phyloP scores from a whole-genome alignment of 257 asterid genomes.

The Gentiana macrophylla region DNA sequence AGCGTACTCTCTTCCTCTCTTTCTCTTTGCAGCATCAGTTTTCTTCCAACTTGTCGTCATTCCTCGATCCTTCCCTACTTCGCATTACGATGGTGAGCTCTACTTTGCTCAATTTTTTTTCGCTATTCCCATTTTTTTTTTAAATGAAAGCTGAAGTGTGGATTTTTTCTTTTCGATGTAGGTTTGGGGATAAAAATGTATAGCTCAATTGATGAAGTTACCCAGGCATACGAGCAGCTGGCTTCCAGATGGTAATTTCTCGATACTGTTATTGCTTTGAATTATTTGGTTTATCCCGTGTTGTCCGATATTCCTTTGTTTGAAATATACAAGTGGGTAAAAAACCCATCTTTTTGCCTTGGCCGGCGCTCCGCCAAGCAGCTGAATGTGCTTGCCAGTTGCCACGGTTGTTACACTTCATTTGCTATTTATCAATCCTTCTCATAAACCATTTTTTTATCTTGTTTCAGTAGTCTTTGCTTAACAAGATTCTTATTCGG shows the following conservation, averaged over 20 bases:
- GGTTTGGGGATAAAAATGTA: slow-evolving; percentile 62
- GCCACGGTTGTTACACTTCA: no score
- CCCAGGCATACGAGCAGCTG: slow-evolving; percentile 54
- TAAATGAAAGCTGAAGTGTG: not conserved
- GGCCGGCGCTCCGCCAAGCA: no score
- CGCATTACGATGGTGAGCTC: slow-evolving; percentile 68
- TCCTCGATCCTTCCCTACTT: slow-evolving; percentile 68
- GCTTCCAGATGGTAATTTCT: slow-evolving; percentile 43
- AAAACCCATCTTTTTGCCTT: no score
- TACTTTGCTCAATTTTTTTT: not conserved
- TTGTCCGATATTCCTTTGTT: not conserved
- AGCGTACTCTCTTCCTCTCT: slow-evolving; percentile 62
- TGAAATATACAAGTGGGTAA: not conserved
- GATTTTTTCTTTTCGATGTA: slow-evolving; percentile 16
- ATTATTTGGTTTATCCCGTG: not conserved
- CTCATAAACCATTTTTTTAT: no score
- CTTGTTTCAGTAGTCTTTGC: no score
- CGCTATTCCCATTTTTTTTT: not conserved
- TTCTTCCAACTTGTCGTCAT: slow-evolving; percentile 66
- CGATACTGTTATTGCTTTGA: no score
- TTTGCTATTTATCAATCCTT: no score
- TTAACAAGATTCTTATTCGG: no score
- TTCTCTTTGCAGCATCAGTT: slow-evolving; percentile 49
- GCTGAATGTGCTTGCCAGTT: no score
- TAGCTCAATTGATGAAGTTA: slow-evolving; percentile 68